These are phyloP conservation scores for Dentipellis fragilis DNA, from an alignment of 768 basidiomycete species.

Conservation along the genomic window DNA sequence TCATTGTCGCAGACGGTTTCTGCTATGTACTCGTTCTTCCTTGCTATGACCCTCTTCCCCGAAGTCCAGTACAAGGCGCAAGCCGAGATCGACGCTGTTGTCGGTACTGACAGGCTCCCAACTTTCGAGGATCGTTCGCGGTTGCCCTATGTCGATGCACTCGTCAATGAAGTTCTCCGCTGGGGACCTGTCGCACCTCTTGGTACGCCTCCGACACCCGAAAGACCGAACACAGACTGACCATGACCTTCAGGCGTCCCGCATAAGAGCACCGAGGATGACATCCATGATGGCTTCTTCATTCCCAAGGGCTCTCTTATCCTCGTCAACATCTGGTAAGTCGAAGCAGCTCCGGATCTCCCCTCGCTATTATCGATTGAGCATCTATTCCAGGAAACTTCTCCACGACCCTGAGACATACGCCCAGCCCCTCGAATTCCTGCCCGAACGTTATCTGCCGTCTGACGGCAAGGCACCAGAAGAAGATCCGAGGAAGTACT, in stretches of 20 bases:
- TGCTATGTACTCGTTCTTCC: constrained; percentile 12
- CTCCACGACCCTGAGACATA: background rate
- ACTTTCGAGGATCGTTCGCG: constrained; percentile 10
- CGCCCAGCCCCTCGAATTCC: background rate
- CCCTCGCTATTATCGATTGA: background rate
- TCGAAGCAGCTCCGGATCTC: no score
- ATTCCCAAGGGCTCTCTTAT: background rate
- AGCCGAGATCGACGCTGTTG: constrained; percentile 18
- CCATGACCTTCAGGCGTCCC: background rate
- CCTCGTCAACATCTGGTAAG: background rate
- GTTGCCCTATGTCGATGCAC: constrained; percentile 1
- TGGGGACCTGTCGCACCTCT: background rate
- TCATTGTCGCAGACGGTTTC: constrained; percentile 14
- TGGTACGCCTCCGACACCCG: background rate
- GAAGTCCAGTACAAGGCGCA: constrained; percentile 18
- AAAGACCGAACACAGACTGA: background rate
- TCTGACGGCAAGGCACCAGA: background rate
- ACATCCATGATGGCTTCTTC: background rate
- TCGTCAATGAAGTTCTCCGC: background rate
- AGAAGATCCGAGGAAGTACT: background rate
- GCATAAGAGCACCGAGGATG: background rate
- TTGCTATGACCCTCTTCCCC: constrained; percentile 18
- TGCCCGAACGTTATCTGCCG: background rate
- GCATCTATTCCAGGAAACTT: background rate
- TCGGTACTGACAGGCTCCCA: constrained; percentile 10